These are phyloP conservation scores for Thraustochytrium striatum DNA, from an alignment of 352 stramenopile genomes.

Conservation along the genomic window DNA sequence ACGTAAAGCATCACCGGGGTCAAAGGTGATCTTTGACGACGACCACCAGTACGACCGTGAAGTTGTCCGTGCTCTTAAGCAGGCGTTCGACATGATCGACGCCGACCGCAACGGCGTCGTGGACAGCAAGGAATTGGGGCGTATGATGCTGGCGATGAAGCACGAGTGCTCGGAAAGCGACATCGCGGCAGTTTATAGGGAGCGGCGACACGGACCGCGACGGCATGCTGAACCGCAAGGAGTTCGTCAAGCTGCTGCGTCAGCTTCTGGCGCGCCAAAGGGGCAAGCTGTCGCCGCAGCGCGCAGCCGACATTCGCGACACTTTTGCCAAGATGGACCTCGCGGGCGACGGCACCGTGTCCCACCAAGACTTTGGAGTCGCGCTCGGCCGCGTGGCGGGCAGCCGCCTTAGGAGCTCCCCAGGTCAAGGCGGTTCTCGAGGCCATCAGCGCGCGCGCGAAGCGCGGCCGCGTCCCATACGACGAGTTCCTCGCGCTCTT, in stretches of 20 bases:
- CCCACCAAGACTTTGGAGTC: background rate
- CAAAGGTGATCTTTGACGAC: background rate
- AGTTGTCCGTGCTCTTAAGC: background rate
- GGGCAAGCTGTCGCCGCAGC: background rate
- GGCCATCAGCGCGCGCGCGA: background rate
- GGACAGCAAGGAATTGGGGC: background rate
- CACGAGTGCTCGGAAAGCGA: constrained; percentile 2
- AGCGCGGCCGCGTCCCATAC: background rate
- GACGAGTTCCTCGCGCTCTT: background rate
- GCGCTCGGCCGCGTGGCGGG: background rate
- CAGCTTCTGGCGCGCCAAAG: background rate
- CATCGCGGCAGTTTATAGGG: background rate
- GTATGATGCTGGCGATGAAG: background rate
- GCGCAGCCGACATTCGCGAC: background rate
- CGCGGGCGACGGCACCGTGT: background rate
- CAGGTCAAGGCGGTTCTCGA: background rate
- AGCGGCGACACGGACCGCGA: background rate
- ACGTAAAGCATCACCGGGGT: background rate
- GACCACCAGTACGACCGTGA: background rate
- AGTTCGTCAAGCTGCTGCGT: background rate
- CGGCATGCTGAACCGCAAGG: background rate
- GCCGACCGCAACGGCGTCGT: background rate
- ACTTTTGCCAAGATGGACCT: background rate
- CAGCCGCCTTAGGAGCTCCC: background rate
- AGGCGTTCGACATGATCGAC: constrained; percentile 19